Conservation (phyloP, 176 grass and related monocot genomes). For the Bonia amplexicaulis region DNA sequence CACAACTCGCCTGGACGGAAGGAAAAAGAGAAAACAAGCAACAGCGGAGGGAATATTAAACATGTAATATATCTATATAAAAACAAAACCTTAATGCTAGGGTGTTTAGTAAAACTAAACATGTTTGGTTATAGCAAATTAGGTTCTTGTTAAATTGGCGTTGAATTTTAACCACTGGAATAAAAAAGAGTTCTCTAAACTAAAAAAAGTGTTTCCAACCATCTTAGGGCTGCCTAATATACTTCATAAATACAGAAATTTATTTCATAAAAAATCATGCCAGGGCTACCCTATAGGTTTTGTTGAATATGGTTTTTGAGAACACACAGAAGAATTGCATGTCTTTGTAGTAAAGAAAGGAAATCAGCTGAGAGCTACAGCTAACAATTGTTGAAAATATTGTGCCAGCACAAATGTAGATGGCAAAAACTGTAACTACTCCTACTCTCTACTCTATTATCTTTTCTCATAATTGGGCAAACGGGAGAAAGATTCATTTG, state of each 20-base stretch:
- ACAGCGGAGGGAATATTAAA: neutral
- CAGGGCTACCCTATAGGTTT: neutral
- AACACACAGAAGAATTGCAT: neutral
- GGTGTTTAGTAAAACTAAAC: neutral
- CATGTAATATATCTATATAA: neutral
- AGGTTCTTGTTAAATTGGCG: neutral
- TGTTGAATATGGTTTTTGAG: neutral
- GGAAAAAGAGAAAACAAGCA: neutral
- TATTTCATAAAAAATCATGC: neutral
- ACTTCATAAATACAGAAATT: neutral
- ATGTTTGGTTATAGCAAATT: neutral
- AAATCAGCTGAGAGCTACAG: neutral
- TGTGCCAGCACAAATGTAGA: neutral
- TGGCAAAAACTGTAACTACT: neutral
- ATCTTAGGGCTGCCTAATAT: neutral
- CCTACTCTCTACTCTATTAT: neutral
- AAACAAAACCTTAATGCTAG: neutral
- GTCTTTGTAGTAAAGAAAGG: neutral
- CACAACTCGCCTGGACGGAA: neutral
- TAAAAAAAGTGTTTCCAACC: neutral
- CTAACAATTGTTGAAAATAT: neutral
- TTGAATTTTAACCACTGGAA: neutral
- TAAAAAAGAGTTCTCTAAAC: neutral
- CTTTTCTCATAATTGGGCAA: neutral
- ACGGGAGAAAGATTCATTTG: neutral